Conservation (phyloP, 352 stramenopile species). For the Lagenidium sp. region DNA sequence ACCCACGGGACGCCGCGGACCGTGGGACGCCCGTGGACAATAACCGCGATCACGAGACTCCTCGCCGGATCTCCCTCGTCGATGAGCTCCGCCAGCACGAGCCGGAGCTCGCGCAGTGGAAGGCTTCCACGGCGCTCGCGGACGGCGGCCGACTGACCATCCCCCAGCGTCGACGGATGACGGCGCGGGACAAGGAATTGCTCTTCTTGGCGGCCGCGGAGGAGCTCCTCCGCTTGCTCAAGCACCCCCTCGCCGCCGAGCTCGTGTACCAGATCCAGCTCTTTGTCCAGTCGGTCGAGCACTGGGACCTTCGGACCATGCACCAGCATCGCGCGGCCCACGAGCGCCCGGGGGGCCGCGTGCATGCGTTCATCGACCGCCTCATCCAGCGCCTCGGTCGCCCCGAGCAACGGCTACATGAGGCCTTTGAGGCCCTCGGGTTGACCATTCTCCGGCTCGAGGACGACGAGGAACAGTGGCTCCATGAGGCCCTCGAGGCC, state of each 20-base stretch:
- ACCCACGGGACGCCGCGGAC: constrained; percentile 14
- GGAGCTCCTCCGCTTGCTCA: constrained; percentile 48
- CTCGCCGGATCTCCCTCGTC: background rate
- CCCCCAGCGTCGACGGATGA: constrained; percentile 16
- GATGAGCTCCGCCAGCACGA: constrained; percentile 35
- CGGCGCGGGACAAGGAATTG: constrained; percentile 37
- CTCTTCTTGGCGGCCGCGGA: constrained; percentile 50
- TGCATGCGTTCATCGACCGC: constrained; percentile 60
- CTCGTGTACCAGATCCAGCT: constrained; percentile 75
- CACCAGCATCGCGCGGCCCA: constrained; percentile 19
- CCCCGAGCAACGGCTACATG: constrained; percentile 7
- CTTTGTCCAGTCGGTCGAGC: constrained; percentile 54
- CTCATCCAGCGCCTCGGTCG: constrained; percentile 51
- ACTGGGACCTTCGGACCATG: constrained; percentile 50
- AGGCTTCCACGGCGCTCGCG: constrained; percentile 14
- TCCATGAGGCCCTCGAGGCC: constrained; percentile 74
- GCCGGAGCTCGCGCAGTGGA: constrained; percentile 30
- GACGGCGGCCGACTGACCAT: constrained; percentile 4
- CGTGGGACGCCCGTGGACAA: constrained; percentile 1
- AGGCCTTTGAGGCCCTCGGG: background rate
- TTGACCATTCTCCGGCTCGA: constrained; percentile 13
- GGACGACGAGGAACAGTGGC: constrained; percentile 28
- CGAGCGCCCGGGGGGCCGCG: constrained; percentile 37
- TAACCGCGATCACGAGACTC: constrained; percentile 8
- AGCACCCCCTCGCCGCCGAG: constrained; percentile 47